Conservation (phyloP, 1,284 basidiomycete genomes). For the Schizophyllum commune region DNA sequence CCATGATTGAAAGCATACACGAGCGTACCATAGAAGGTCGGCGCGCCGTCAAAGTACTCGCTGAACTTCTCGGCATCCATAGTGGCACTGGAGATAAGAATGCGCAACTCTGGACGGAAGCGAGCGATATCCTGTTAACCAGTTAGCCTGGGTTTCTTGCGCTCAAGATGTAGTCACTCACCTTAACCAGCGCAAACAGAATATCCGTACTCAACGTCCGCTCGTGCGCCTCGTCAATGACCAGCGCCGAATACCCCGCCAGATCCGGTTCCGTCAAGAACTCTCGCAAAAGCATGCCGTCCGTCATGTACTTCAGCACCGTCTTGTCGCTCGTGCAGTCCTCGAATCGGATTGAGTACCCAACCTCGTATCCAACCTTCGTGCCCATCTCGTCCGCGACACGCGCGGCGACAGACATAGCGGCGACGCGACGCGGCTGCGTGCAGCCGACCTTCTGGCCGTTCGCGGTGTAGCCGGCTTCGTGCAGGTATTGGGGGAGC, state of each 20-base stretch:
- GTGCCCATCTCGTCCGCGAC: conserved; percentile 98
- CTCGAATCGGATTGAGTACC: conserved; percentile 98
- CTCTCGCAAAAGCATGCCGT: conserved; percentile 95
- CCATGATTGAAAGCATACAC: background rate
- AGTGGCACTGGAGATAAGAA: conserved; percentile 94
- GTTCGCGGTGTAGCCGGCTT: conserved; percentile 88
- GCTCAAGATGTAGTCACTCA: conserved; percentile 33
- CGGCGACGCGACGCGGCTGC: conserved; percentile 96
- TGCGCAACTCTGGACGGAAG: conserved; percentile 85
- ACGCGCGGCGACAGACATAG: conserved; percentile 98
- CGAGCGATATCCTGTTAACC: conserved; percentile 83
- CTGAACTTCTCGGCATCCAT: conserved; percentile 96
- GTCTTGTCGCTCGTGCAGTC: conserved; percentile 99
- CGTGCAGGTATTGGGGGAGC: conserved; percentile 95
- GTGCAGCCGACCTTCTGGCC: conserved; percentile 95
- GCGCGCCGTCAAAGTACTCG: conserved; percentile 91
- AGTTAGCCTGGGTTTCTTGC: conserved; percentile 16
- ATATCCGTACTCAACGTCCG: conserved; percentile 95
- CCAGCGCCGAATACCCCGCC: conserved; percentile 85
- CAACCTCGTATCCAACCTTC: conserved; percentile 94
- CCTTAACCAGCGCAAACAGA: conserved; percentile 94
- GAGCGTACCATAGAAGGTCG: conserved; percentile 76
- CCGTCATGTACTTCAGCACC: conserved; percentile 96
- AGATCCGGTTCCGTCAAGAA: conserved; percentile 94
- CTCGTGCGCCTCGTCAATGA: conserved; percentile 97